A percentile compares a stretch with the other conserved stretches of the same genome.
phyloP scores from a whole-genome alignment of 1,284 basidiomycete genomes.

The Papiliotrema flavescens region DNA sequence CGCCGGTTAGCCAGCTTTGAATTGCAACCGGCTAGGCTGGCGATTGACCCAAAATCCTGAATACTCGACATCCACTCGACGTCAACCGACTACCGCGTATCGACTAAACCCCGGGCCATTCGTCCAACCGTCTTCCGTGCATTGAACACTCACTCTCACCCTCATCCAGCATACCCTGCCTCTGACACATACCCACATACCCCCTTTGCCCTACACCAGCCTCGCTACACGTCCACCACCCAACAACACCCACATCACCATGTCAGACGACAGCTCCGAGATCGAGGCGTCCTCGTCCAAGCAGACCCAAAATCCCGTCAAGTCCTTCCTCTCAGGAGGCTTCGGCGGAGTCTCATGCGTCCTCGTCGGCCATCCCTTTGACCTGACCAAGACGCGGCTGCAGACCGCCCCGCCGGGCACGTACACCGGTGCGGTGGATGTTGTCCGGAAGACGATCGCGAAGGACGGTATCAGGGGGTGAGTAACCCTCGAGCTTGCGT shows the following conservation, averaged over 20 bases:
- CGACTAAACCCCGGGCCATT: too few relatives aligned
- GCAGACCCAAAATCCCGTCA: conserved; percentile 52
- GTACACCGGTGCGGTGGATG: conserved; percentile 91
- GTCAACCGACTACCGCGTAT: too few relatives aligned
- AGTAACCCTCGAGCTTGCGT: conserved; percentile 23
- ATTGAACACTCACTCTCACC: too few relatives aligned
- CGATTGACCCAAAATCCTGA: conserved; percentile 1
- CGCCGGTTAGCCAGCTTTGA: too few relatives aligned
- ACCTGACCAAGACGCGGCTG: conserved; percentile 91
- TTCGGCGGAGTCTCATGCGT: conserved; percentile 66
- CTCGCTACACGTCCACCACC: not conserved
- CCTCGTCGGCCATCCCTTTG: conserved; percentile 85
- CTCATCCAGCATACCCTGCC: not conserved
- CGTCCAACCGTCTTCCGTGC: too few relatives aligned
- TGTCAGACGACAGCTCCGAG: conserved; percentile 37
- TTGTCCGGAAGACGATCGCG: conserved; percentile 83
- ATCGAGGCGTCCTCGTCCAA: conserved; percentile 24
- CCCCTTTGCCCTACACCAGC: not conserved
- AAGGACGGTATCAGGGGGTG: conserved; percentile 87
- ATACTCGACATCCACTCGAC: not conserved
- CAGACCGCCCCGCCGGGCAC: conserved; percentile 88
- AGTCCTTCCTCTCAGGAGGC: conserved; percentile 86
- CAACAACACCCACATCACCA: conserved; percentile 7
- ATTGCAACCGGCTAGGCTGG: not conserved
- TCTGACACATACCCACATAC: not conserved